Evolutionary conservation across 2,329 filamentous ascomycete genomes (phyloP).

Genomic region (Laburnicola sp.): DNA sequence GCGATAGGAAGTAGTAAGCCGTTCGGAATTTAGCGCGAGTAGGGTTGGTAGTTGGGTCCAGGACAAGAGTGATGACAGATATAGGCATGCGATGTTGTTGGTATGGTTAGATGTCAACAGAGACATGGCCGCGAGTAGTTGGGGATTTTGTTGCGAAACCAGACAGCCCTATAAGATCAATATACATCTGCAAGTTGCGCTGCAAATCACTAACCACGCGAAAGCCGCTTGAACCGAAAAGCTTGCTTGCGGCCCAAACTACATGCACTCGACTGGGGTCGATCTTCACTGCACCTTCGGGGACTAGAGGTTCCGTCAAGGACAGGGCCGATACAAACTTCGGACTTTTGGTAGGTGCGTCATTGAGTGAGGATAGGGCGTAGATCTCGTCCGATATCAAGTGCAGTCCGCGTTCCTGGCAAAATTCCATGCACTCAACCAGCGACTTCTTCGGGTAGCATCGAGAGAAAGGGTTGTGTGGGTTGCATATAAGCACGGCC

Average conservation of each 20-base stretch:
- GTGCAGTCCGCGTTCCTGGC: slow-evolving; percentile 35
- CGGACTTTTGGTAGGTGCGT: slow-evolving; percentile 9
- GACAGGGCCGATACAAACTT: slow-evolving; percentile 31
- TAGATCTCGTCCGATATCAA: slow-evolving; percentile 35
- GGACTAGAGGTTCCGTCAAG: slow-evolving; percentile 32
- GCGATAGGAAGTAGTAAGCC: slow-evolving; percentile 25
- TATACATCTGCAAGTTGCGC: background rate
- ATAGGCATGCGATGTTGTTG: slow-evolving; percentile 24
- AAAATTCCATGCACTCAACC: slow-evolving; percentile 39
- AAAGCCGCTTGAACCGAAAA: slow-evolving; percentile 36
- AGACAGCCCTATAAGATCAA: slow-evolving; percentile 30
- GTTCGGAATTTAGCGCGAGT: slow-evolving; percentile 27
- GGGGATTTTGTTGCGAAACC: slow-evolving; percentile 34
- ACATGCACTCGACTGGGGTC: slow-evolving; percentile 38
- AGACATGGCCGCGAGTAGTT: slow-evolving; percentile 24
- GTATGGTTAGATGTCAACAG: slow-evolving; percentile 22
- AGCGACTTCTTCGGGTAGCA: slow-evolving; percentile 32
- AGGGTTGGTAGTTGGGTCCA: slow-evolving; percentile 34
- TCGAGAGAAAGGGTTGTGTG: slow-evolving; percentile 30
- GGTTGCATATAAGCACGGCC: slow-evolving; percentile 35
- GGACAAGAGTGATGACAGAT: slow-evolving; percentile 26
- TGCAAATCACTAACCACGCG: slow-evolving; percentile 26
- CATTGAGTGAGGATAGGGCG: slow-evolving; percentile 22
- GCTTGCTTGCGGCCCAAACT: slow-evolving; percentile 36
- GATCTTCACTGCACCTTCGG: slow-evolving; percentile 36